Base-by-base conservation (phyloP, 2,329 filamentous ascomycete species). In the Diaporthe ampelina region DNA sequence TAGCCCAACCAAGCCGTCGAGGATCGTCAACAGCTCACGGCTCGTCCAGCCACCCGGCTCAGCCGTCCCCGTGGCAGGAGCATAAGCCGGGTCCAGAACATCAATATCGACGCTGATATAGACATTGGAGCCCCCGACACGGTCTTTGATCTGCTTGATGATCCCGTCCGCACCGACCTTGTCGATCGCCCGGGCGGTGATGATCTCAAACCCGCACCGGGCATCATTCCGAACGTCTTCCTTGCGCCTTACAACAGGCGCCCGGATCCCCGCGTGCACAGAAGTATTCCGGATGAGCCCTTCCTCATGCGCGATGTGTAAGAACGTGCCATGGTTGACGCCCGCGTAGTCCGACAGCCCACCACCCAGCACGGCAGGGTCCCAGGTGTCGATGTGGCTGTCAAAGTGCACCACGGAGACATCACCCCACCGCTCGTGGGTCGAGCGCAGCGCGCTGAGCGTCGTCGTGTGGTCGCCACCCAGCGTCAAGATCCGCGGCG, bases 41-140 rank as follows among this genome's bases (percentile, higher is more conserved):
- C 91, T 94, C 3, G 93, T 94, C 94, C 94, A 96, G 24, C 94
- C 94, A 68, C 94, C 94, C 0, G 93, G 91, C 82, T 95, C 94
- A 0, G 94, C 92, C 0, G 94, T 96, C 0, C 94, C 94, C 0
- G 93, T 95, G 2, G 92, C 93, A 61, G 72, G 32, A 19, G 91
- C 91, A 67, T 84, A 83, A 0, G 85, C 92, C 0, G 94, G 94
- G 81, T 96, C 94, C 61, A 96, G 86, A 0, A 95, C 93, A 82
- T 96, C 94, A 77, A 95, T 95, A 80, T 96, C 94, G 21, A 96
- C 90, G 73, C 89, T 93, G 32, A 96, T 86, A 79, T 96, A 96
- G 17, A 91, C 89, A 58, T 85, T 88, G 0, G 86, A 85, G 19
- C 85, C 84, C 1, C 83, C 82, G 0, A 91, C 88, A 11, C 89